phyloP scores from a whole-genome alignment of 495 filamentous ascomycete genomes.

The Podospora pseudoanserina region DNA sequence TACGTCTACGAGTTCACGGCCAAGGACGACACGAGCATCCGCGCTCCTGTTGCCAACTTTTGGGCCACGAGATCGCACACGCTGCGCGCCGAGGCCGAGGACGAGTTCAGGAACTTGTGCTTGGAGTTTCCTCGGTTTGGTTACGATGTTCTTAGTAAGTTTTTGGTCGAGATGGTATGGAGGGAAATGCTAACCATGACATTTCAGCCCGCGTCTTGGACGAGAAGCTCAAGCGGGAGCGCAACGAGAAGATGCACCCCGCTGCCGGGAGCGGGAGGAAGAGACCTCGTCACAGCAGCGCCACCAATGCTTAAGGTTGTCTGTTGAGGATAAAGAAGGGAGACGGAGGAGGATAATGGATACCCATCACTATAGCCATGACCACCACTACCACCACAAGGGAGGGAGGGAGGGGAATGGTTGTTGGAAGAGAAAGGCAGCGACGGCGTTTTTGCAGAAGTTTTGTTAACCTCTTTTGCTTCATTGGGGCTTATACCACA shows the following conservation, averaged over 20 bases:
- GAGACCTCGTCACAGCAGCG: constrained; percentile 46
- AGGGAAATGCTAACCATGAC: constrained; percentile 6
- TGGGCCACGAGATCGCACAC: constrained; percentile 81
- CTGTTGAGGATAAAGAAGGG: not conserved
- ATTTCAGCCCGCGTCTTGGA: constrained; percentile 53
- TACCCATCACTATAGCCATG: not conserved
- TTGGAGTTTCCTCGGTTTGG: constrained; percentile 86
- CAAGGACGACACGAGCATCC: constrained; percentile 65
- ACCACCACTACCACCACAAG: not conserved
- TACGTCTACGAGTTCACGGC: constrained; percentile 80
- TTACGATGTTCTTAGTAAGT: constrained; percentile 78
- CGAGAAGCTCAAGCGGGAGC: constrained; percentile 57
- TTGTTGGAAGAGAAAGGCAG: not conserved
- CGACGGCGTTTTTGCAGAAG: not conserved
- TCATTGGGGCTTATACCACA: not conserved
- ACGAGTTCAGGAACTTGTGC: constrained; percentile 76
- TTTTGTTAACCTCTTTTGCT: not conserved
- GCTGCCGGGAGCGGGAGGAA: constrained; percentile 47
- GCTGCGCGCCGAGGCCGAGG: constrained; percentile 76
- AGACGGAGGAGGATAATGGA: not conserved
- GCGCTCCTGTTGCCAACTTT: constrained; percentile 82
- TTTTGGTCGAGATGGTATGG: not conserved
- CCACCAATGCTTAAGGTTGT: constrained; percentile 10
- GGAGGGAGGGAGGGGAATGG: not conserved
- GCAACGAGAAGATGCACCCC: constrained; percentile 52